A percentile compares a stretch with the other conserved stretches of the same genome.
Conservation (phyloP, 208 protist species). For the Angomonas deanei region DNA sequence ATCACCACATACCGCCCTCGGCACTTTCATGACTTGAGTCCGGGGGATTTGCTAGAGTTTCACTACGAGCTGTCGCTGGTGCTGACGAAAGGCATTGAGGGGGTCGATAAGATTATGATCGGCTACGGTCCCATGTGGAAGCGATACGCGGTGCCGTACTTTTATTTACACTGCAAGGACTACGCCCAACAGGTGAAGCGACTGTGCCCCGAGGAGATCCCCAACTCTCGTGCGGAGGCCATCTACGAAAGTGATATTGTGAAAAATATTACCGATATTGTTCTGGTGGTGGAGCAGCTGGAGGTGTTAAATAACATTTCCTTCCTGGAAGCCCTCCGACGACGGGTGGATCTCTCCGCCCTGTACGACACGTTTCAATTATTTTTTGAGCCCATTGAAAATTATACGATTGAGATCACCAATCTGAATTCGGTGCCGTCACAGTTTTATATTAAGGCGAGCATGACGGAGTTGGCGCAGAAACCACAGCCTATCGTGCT, state of each 20-base stretch:
- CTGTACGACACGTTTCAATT: conserved; percentile 77
- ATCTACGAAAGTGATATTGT: conserved; percentile 82
- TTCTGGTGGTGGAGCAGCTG: conserved; percentile 71
- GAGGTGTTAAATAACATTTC: conserved; percentile 64
- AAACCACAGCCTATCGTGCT: conserved; percentile 70
- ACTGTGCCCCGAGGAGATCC: conserved; percentile 81
- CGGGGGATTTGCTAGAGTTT: conserved; percentile 85
- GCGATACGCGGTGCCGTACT: conserved; percentile 79
- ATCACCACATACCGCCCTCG: conserved; percentile 84
- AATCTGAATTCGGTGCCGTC: conserved; percentile 59
- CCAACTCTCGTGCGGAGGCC: conserved; percentile 76
- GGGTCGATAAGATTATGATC: conserved; percentile 51
- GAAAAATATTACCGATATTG: conserved; percentile 80
- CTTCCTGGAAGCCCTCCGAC: conserved; percentile 65
- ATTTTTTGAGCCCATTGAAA: conserved; percentile 75
- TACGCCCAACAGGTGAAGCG: conserved; percentile 74
- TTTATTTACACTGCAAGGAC: conserved; percentile 64
- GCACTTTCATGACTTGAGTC: conserved; percentile 84
- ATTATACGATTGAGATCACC: conserved; percentile 78
- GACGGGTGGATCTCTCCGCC: conserved; percentile 65
- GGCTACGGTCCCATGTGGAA: conserved; percentile 86
- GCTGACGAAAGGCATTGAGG: conserved; percentile 40
- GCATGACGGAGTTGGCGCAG: conserved; percentile 50
- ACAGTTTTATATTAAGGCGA: conserved; percentile 66
- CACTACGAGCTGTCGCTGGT: conserved; percentile 82